phyloP scores from a whole-genome alignment of 495 filamentous ascomycete species.

The Letharia columbiana region DNA sequence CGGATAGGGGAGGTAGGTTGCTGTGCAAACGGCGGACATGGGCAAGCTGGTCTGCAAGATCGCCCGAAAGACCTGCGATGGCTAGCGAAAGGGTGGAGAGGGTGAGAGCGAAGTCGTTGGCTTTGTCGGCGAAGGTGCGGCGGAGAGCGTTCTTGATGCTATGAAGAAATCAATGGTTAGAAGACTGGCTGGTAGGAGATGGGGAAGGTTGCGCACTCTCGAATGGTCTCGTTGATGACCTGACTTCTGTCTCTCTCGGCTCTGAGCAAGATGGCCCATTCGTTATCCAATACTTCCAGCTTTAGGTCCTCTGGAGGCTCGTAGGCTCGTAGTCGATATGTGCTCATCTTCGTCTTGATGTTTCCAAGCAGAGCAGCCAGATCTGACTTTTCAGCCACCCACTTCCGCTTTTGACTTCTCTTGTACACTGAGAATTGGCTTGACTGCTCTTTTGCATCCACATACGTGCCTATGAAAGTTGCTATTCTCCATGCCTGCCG shows the following conservation, averaged over 20 bases:
- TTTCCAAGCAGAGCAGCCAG: slow-evolving; percentile 90
- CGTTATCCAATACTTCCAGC: slow-evolving; percentile 67
- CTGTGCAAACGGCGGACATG: slow-evolving; percentile 74
- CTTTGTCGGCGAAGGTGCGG: slow-evolving; percentile 86
- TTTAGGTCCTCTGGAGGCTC: slow-evolving; percentile 76
- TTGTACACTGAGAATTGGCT: slow-evolving; percentile 79
- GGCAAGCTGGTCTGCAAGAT: slow-evolving; percentile 83
- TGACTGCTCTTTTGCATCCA: slow-evolving; percentile 83
- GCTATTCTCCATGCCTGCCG: slow-evolving; percentile 65
- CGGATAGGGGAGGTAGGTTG: slow-evolving; percentile 77
- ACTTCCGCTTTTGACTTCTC: slow-evolving; percentile 74
- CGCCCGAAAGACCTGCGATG: slow-evolving; percentile 89
- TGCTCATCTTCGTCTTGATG: slow-evolving; percentile 95
- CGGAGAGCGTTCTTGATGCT: slow-evolving; percentile 93
- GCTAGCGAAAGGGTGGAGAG: slow-evolving; percentile 87
- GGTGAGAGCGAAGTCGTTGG: slow-evolving; percentile 91
- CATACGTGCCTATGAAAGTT: slow-evolving; percentile 83
- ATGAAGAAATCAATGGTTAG: slow-evolving; percentile 5
- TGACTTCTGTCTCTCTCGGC: slow-evolving; percentile 81
- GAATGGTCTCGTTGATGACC: slow-evolving; percentile 93
- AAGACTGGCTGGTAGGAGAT: not conserved
- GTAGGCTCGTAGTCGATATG: slow-evolving; percentile 84
- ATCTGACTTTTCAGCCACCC: slow-evolving; percentile 97
- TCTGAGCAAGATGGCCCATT: slow-evolving; percentile 70
- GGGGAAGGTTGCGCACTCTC: slow-evolving; percentile 53